Base-by-base conservation (phyloP, 768 basidiomycete species). In the Termitomyces sp. region DNA sequence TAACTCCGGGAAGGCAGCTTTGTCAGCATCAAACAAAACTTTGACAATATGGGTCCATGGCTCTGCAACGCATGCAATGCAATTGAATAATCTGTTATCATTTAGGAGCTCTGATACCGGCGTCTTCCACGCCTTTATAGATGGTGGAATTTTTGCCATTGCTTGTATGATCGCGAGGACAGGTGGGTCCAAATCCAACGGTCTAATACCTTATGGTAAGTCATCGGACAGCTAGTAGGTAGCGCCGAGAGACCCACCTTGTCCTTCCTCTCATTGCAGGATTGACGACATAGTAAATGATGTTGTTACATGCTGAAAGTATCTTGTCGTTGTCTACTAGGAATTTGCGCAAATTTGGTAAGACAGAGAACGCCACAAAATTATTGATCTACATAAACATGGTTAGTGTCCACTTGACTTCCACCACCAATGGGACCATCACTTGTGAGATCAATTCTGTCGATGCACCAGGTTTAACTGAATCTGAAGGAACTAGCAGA, bases 81-180 rank as follows among this genome's bases (percentile, higher is more conserved):
- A 87, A 66, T 87, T 91, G 78, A 99, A 99, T 63, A 98, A 81
- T 48, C 93, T 82, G 63, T 81, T 85, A 70, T 99, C 97, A 65
- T 85, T 87, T 60, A 98, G 78, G 1, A 91, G 81, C 44, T 99
- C 97, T 1, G 78, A 71, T 13, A 98, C 86, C 11, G 87, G 85
- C 0, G 82, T 75, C 54, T 87, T 81, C 97, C 97, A 99, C 7
- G 89, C 82, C 68, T 93, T 97, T 59, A 89, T 71, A 3, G 91
- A 84, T 5, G 83, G 78, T 8, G 91, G 87, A 54, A 95, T 81
- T 59, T 80, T 84, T 4, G 90, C 81, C 83, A 98, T 87, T 68
- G 93, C 93, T 36, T 78, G 71, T 20, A 98, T 73, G 9, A 95
- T 85, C 2, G 82, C 76, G 5, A 94, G 74, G 8, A 91, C 77